Evolutionary conservation across 257 asterid genomes (phyloP), one percentile per base, ranked within the genome.

Genomic region (Solanum corneliomulleri): DNA sequence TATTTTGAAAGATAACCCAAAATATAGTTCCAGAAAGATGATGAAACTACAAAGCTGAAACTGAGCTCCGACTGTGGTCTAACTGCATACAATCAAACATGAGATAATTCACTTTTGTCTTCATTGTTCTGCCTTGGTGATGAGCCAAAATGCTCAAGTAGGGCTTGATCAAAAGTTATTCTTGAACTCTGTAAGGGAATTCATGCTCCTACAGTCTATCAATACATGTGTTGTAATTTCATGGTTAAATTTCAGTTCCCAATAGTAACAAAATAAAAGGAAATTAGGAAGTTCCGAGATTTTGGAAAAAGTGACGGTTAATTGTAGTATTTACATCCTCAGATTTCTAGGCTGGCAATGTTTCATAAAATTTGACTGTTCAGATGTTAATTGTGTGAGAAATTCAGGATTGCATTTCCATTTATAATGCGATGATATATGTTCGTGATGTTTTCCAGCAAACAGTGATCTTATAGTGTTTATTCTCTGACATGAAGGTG

Each of bases 401-500:
- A 78, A 45, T 44, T 27, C n/a, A 13, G 41, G 84, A 78, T 45
- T 78, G 41, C 25, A 45, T 45, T 78, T 78, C 64, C n/a, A 5
- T 25, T 25, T 77, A 18, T 27, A 45, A 45, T 44, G 41, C 21
- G 27, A 78, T 3, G 14, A 2, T 78, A 16, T 27, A 15, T 45
- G 64, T 45, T 78, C 2, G 35, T 45, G 62, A 78, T 44, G 10
- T 78, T 45, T 5, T 45, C 64, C 25, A 78, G 39, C 39, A 78
- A 44, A 15, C 64, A 44, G 84, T 45, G 70, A 58, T 88, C 56
- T 49, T 87, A 33, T 84, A 78, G 86, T 82, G 52, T 78, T 72
- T 68, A 85, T 70, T 52, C 74, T 87, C 25, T 87, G 11, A 60
- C 70, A n/a, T 89, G 89, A 91, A 94, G 97, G 97, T 91, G 87